These are phyloP conservation scores for Aristolochia contorta DNA, from an alignment of 164 flowering plant species.

Conservation along the genomic window DNA sequence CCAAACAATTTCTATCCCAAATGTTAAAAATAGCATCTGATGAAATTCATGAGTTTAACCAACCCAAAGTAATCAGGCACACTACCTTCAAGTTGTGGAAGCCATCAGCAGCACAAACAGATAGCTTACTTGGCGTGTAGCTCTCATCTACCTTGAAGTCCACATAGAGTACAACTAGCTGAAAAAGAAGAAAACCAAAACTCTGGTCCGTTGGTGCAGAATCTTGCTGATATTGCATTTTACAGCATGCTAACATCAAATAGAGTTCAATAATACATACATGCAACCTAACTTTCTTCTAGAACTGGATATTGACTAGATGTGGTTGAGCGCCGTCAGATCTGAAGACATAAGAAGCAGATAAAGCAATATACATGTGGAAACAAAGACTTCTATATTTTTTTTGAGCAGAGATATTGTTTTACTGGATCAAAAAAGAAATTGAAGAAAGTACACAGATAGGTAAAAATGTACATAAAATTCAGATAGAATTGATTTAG, in stretches of 20 bases:
- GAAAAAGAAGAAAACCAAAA: background rate
- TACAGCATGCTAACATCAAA: background rate
- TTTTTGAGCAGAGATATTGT: too few species aligned
- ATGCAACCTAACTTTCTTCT: conserved; percentile 87
- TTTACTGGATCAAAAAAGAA: too few species aligned
- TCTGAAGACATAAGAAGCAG: conserved; percentile 24
- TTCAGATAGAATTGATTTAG: too few species aligned
- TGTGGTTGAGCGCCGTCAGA: conserved; percentile 99
- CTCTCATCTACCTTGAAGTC: conserved; percentile 97
- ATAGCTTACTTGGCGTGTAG: conserved; percentile 29
- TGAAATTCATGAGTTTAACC: background rate
- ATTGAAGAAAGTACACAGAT: too few species aligned
- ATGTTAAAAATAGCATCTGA: background rate
- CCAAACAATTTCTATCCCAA: too few species aligned
- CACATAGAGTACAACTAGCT: conserved; percentile 77
- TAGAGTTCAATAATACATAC: conserved; percentile 16
- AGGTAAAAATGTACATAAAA: too few species aligned
- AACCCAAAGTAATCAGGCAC: background rate
- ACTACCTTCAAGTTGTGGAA: conserved; percentile 95
- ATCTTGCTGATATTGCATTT: too few species aligned
- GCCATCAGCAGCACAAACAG: conserved; percentile 82
- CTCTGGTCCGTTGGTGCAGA: too few species aligned
- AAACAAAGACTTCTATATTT: too few species aligned
- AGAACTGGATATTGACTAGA: conserved; percentile 80
- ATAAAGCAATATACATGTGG: background rate